Evolutionary conservation across 805 yeast genomes (phyloP), one percentile per base, ranked within the genome.

Genomic region (Candida broadrunensis): DNA sequence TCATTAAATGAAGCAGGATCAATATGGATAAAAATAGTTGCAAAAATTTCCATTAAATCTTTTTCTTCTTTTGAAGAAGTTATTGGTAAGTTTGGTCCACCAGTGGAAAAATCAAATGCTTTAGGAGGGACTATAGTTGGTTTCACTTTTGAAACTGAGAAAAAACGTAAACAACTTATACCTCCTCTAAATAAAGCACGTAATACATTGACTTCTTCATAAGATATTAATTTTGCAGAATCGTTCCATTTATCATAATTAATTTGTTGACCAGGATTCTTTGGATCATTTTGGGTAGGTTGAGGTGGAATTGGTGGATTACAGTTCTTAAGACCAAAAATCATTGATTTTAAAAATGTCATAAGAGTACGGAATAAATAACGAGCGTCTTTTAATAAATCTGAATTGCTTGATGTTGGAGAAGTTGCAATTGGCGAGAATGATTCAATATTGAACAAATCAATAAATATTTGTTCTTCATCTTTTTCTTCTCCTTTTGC

Each of bases 1-100:
- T 93, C 99, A 58, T 88, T 90, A 63, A 95, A 95, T 0, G 97
- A 86, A 1, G 98, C 89, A 16, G 96, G 90, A 56, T 95, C 99
- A 41, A 95, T 78, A 56, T 88, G 96, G 50, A 89, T 87, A 62
- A 88, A 93, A 52, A 93, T 87, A 1, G 96, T 85, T 0, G 97
- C 97, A 58, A 93, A 80, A 3, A 89, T 83, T 56, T 95, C 99
- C 96, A 93, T 89, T 43, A 90, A 69, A 52, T 93, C 99, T 51
- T 90, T 88, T 43, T 90, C 97, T 55, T 91, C 98, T 51, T 88
- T 89, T 1, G 95, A 81, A 0, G 95, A 86, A 1, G 90, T 80
- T 11, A 88, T 85, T 3, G 96, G 96, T 29, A 87, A 63, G 43
- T 84, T 84, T 4, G 95, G 91, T 7, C 89, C 91, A 13, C 85